Evolutionary conservation across 1,284 basidiomycete genomes (phyloP), one percentile per base, ranked within the genome.

Genomic region (Cutaneotrichosporon arboriforme): DNA sequence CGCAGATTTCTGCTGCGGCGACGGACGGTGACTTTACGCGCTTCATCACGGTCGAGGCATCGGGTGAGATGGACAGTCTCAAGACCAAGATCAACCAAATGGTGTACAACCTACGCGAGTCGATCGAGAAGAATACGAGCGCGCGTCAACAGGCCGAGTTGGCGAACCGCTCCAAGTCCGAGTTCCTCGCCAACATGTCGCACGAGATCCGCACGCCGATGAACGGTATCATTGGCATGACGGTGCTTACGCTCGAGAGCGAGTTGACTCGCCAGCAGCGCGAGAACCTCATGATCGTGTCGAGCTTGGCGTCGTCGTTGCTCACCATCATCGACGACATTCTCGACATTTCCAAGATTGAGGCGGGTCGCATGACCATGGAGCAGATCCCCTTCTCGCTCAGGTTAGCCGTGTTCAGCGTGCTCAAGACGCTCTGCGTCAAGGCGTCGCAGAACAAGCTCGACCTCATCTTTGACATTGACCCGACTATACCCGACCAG

Each of bases 221-320:
- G 93, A 97, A 97, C 72, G 92, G 94, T 68, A 98, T 99, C 76
- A 98, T 99, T 63, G 94, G 75, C 53, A 96, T 99, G 92, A 99
- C 96, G 1, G 79, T 79, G 8, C 70, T 82, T 40, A 82, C 81
- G 2, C 74, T 82, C 44, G 81, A 82, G 64, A 81, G 79, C 46
- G 93, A 97, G 75, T 79, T 99, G 62, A 97, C 94, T 15, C 83
- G 98, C 43, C 94, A 98, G 73, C 75, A 77, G 88, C 87, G 94
- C 55, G 96, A 98, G 78, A 97, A 93, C 73, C 79, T 98, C 75
- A 81, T 97, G 65, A 84, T 97, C 37, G 96, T 99, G 4, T 93
- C 97, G 68, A 92, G 88, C 62, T 80, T 99, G 70, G 96, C 96
- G 1, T 83, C 90, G 57, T 94, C 91, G 23, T 78, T 99, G 64